These are phyloP conservation scores for Aspergillus awamori DNA, from an alignment of 2,329 filamentous ascomycete species.

Conservation along the genomic window DNA sequence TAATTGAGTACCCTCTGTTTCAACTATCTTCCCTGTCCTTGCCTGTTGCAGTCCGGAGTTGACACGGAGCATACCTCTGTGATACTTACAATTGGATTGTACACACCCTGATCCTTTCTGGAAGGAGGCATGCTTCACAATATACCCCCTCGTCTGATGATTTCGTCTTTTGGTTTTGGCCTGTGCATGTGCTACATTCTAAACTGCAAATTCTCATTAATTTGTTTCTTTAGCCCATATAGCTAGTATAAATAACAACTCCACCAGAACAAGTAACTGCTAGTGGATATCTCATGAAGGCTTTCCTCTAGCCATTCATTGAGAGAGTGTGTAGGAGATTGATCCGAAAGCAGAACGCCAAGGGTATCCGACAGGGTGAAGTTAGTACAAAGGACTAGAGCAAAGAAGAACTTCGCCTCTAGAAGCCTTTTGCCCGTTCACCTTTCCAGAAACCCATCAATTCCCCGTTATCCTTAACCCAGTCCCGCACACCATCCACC, in stretches of 20 bases:
- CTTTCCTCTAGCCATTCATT: neutral
- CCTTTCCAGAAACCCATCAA: conserved; percentile 65
- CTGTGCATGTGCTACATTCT: neutral
- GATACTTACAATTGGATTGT: neutral
- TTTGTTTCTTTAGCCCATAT: conserved; percentile 6
- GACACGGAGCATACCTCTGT: neutral
- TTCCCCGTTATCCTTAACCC: conserved; percentile 64
- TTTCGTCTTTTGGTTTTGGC: neutral
- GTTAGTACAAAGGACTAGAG: neutral
- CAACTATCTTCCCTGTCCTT: neutral
- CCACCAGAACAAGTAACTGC: neutral
- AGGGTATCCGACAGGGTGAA: neutral
- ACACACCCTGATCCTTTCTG: neutral
- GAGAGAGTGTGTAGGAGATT: neutral
- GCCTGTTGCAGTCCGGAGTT: neutral
- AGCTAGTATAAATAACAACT: neutral
- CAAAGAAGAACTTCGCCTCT: conserved; percentile 4
- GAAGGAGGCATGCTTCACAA: neutral
- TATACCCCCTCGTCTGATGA: neutral
- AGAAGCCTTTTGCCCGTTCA: conserved; percentile 56
- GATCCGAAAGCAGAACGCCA: neutral
- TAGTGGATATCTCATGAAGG: neutral
- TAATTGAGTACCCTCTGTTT: neutral
- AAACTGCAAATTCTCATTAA: neutral
- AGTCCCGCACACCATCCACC: conserved; percentile 62